Conservation (phyloP, 2,329 filamentous ascomycete genomes). For the Cladosporium sp. region DNA sequence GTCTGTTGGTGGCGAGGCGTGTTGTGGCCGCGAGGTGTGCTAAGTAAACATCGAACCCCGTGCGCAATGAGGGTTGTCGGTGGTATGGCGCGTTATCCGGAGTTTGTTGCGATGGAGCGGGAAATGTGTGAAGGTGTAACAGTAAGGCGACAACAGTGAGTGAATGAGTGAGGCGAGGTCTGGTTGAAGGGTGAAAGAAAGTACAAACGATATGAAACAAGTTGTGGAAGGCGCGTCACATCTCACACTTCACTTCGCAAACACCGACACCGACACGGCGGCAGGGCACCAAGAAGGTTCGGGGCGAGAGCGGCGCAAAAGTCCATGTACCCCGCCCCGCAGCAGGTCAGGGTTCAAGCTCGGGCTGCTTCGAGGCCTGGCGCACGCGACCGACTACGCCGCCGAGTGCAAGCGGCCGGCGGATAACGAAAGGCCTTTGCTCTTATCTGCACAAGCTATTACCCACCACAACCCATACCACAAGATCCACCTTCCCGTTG, state of each 20-base stretch:
- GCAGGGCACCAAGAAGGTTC: not conserved
- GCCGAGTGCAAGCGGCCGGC: not conserved
- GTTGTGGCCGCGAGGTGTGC: not conserved
- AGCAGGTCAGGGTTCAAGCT: not conserved
- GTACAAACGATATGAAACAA: not conserved
- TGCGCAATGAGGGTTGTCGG: not conserved
- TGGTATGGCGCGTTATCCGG: not conserved
- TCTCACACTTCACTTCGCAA: not conserved
- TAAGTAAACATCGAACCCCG: not conserved
- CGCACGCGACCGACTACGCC: not conserved
- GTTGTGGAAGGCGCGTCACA: not conserved
- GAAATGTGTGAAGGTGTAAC: not conserved
- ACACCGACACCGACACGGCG: conserved; percentile 1
- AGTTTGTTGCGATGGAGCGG: not conserved
- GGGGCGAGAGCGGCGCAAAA: not conserved
- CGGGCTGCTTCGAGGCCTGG: not conserved
- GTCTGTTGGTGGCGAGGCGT: not conserved
- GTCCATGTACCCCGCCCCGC: conserved; percentile 1
- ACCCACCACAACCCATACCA: not conserved
- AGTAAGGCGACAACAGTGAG: not conserved
- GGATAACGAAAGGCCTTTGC: conserved; percentile 10
- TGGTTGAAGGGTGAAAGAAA: not conserved
- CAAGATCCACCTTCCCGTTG: not conserved
- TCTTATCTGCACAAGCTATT: conserved; percentile 7
- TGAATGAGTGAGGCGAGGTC: not conserved